Base-by-base conservation (phyloP, 176 grass and related monocot genomes). In the Lolium rigidum region DNA sequence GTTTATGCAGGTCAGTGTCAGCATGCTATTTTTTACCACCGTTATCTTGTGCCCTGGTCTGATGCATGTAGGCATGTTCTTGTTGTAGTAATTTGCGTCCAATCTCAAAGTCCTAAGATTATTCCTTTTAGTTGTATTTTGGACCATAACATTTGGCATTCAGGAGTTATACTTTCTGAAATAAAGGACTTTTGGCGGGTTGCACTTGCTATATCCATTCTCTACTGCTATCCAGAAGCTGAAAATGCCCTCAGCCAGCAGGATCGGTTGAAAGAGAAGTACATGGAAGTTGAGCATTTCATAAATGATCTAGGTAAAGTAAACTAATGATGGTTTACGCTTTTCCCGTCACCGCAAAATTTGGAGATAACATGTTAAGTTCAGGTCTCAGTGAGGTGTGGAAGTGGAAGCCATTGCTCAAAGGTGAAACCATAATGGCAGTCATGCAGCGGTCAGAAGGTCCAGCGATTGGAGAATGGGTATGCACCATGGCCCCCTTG, bases 141-240 rank as follows among this genome's bases (percentile, higher is more conserved):
- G 39, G 54, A 46, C 60, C 11, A 39, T 26, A 76, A 26, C 44
- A 64, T 55, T 58, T 81, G 47, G 31, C 14, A 28, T 69, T 63
- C 79, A 96, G 91, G 91, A 46, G 78, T 94, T 3, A 7, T 96
- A 54, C 87, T 96, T 55, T 10, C 1, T 52, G 91, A 98, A 88
- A 95, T 93, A 81, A 95, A 98, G 79, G 89, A 89, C n/a, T 92
- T 90, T 84, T 98, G 95, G 95, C 85, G 80, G 25, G 91, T 92
- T 78, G 87, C 91, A 22, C 68, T 98, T 71, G 58, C 95, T 50
- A 47, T 89, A 55, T 95, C 89, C 72, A 77, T 79, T 69, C 79
- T 95, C 61, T 61, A 87, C 43, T 31, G 90, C 52, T 55, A 55
- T 48, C 83, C 26, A 14, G 89, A 85, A 80, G 55, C 71, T 39